Evolutionary conservation across 257 asterid genomes (phyloP).

Genomic region (Solanum ahanhuiri): DNA sequence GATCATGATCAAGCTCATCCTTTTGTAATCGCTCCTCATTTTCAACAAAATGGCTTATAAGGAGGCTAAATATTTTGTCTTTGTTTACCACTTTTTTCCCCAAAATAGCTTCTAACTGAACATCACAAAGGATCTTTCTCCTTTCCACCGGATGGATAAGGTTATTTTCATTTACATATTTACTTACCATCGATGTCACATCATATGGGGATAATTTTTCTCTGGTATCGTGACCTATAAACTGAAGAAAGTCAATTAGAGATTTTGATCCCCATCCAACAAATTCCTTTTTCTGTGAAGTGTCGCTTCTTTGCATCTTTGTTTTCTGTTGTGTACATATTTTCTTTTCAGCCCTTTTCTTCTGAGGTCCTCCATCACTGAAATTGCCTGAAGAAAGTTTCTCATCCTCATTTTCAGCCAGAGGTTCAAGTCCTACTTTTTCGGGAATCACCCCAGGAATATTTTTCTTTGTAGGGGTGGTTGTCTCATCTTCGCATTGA

Average conservation of each 20-base stretch:
- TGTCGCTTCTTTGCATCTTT: conserved; percentile 1
- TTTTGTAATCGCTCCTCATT: conserved; percentile 42
- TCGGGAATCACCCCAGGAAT: not conserved
- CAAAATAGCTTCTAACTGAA: conserved; percentile 34
- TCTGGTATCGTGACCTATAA: conserved; percentile 42
- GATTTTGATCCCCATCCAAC: conserved; percentile 71
- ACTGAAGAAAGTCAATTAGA: conserved; percentile 50
- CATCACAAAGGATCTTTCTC: conserved; percentile 45
- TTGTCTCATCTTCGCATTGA: too few species aligned
- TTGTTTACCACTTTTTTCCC: conserved; percentile 20
- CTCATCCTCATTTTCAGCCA: conserved; percentile 27
- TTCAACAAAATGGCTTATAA: conserved; percentile 46
- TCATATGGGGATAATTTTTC: conserved; percentile 33
- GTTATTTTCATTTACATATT: conserved; percentile 37
- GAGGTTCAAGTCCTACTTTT: not conserved
- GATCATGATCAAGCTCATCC: conserved; percentile 24
- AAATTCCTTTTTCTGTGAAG: conserved; percentile 33
- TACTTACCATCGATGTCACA: conserved; percentile 33
- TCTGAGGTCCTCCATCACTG: conserved; percentile 9
- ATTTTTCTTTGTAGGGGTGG: not conserved
- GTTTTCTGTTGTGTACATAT: not conserved
- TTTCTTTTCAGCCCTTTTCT: conserved; percentile 14
- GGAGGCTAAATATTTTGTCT: conserved; percentile 29
- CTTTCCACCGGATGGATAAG: conserved; percentile 36
- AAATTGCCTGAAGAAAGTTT: conserved; percentile 17